phyloP scores from a whole-genome alignment of 805 yeast species.

The Starmerella scarabaei region DNA sequence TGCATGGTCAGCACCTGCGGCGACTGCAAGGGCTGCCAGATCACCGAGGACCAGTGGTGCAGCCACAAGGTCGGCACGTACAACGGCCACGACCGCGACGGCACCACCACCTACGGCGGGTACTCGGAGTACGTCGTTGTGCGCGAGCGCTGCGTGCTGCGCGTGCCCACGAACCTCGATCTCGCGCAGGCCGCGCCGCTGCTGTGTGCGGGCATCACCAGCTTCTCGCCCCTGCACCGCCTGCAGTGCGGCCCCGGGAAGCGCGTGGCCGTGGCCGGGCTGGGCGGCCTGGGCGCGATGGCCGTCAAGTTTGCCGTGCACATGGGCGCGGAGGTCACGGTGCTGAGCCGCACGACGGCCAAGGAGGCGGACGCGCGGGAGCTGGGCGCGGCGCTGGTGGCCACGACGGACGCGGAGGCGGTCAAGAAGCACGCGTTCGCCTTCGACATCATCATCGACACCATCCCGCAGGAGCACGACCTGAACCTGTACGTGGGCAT shows the following conservation, averaged over 20 bases:
- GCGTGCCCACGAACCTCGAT: conserved; percentile 44
- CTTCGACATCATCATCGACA: conserved; percentile 44
- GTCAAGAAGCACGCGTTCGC: conserved; percentile 23
- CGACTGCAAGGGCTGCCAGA: conserved; percentile 46
- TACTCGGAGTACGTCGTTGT: conserved; percentile 27
- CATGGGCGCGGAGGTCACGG: conserved; percentile 48
- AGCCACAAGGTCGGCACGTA: conserved; percentile 38
- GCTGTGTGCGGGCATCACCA: conserved; percentile 68
- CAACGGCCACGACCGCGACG: conserved; percentile 36
- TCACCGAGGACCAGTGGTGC: conserved; percentile 48
- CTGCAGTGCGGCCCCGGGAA: conserved; percentile 38
- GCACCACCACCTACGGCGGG: conserved; percentile 54
- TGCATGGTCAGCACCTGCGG: conserved; percentile 53
- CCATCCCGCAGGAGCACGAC: conserved; percentile 38
- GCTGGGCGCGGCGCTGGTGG: conserved; percentile 44
- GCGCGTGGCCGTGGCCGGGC: conserved; percentile 47
- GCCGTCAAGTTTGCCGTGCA: conserved; percentile 49
- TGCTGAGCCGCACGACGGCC: conserved; percentile 39
- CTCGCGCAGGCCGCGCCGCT: conserved; percentile 53
- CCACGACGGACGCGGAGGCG: conserved; percentile 36
- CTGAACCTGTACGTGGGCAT: conserved; percentile 36
- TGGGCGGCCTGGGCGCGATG: conserved; percentile 59
- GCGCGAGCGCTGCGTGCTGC: conserved; percentile 49
- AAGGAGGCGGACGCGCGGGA: conserved; percentile 42
- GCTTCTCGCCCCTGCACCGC: conserved; percentile 47